Base-by-base conservation (phyloP, 345 rosid species). In the Psidium guajava region DNA sequence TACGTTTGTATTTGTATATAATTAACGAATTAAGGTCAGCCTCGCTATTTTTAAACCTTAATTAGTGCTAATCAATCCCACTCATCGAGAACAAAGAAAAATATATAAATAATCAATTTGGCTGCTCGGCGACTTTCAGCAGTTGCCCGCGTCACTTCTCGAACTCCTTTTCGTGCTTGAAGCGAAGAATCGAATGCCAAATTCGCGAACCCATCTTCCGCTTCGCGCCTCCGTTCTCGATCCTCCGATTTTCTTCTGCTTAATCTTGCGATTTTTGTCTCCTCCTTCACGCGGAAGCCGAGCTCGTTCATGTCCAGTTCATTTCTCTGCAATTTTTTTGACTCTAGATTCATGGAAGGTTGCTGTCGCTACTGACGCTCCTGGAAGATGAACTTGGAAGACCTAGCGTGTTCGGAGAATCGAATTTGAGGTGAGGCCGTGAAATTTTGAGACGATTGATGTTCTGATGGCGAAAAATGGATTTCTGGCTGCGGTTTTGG, bases 391-490 rank as follows among this genome's bases (percentile, higher is more conserved):
- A 85, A n/a, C 11, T 77, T 16, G 44, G 54, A 51, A 51, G 59
- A n/a, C 58, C 18, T 54, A 6, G 14, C 50, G n/a, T 50, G 54
- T 22, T 64, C 85, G 27, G 32, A 11, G 20, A 32, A 52, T 57
- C 53, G 57, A 36, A 22, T 14, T 27, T 49, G 64, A 61, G 21
- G 42, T 21, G 53, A 36, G 51, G 47, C 22, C 54, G 32, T 36
- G 50, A 77, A 36, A 54, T 8, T 40, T 20, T 10, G 36, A 49
- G 8, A 44, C 22, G 52, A 54, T 82, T 54, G 21, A 61, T n/a
- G 84, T 49, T 74, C 25, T 89, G 57, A 92, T 93, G 94, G 93
- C 53, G 49, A 88, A 82, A 89, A 89, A 64, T 86, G 86, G 86
- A 88, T 85, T 86, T 21, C 54, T 84, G 15, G 88, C 88, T 58